Evolutionary conservation across 2,329 filamentous ascomycete species (phyloP).

Genomic region (Alternaria longipes): DNA sequence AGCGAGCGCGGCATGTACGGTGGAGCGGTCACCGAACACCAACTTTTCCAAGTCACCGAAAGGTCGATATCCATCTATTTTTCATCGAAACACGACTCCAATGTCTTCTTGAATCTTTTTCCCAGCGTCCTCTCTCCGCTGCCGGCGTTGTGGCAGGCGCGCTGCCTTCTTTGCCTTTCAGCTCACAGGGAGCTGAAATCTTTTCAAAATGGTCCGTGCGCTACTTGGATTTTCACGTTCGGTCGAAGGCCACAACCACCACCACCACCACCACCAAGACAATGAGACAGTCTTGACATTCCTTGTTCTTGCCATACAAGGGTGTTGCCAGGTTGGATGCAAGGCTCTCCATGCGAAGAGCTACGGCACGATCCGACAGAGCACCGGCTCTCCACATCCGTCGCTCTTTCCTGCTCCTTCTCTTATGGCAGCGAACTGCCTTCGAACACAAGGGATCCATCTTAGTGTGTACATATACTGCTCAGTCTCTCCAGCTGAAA

Average conservation of each 20-base stretch:
- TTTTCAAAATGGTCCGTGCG: neutral
- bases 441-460: constrained; percentile 2
- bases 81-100: neutral
- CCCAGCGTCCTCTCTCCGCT: neutral
- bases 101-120: neutral
- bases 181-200: neutral
- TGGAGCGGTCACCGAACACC: too few species aligned
- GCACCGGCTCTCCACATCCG: too few species aligned
- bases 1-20: too few species aligned
- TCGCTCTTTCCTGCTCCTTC: too few species aligned
- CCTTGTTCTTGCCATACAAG: neutral
- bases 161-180: neutral
- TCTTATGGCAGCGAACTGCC: neutral
- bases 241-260: neutral
- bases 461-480: constrained; percentile 3
- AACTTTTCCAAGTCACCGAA: too few species aligned
- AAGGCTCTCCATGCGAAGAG: too few species aligned
- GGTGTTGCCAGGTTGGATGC: too few species aligned
- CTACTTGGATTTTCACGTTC: neutral
- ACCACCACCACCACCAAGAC: neutral
- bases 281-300: neutral
- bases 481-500: neutral
- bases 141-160: neutral
- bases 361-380: too few species aligned
- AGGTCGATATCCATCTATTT: neutral